These are phyloP conservation scores for Chaetomium olivaceum DNA, from an alignment of 2,329 filamentous ascomycete species.

Conservation along the genomic window DNA sequence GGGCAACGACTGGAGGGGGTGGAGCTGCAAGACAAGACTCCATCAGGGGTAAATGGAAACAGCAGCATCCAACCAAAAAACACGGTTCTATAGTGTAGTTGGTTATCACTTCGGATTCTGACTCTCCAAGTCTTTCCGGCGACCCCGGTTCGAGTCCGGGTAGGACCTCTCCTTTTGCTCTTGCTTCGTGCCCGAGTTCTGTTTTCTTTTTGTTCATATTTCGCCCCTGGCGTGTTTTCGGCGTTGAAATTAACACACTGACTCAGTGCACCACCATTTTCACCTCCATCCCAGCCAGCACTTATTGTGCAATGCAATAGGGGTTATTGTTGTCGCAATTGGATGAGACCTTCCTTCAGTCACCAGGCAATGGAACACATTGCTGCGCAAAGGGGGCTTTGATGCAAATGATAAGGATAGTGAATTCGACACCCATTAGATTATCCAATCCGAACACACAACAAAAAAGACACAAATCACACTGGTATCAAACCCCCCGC, in stretches of 20 bases:
- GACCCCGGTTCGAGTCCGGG: slow-evolving; percentile 30
- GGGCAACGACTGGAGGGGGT: too few relatives aligned
- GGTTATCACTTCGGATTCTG: slow-evolving; percentile 29
- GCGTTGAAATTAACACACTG: too few relatives aligned
- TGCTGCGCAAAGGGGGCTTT: too few relatives aligned
- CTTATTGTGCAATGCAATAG: too few relatives aligned
- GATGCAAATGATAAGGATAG: background rate
- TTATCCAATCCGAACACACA: background rate
- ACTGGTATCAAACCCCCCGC: background rate
- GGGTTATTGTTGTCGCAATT: too few relatives aligned
- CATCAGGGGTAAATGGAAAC: background rate
- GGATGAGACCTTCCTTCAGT: too few relatives aligned
- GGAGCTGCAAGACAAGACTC: background rate
- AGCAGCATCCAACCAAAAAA: background rate
- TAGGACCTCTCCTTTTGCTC: slow-evolving; percentile 21
- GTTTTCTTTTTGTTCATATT: too few relatives aligned
- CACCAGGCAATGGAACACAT: too few relatives aligned
- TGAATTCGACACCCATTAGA: background rate
- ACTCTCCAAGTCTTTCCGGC: slow-evolving; percentile 18
- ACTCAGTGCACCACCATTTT: too few relatives aligned
- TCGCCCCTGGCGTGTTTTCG: too few relatives aligned
- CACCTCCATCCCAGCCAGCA: too few relatives aligned
- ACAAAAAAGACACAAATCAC: background rate
- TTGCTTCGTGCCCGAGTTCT: background rate
- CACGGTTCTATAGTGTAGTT: slow-evolving; percentile 28